Percentiles rank a stretch among this genome's conserved stretches.
Evolutionary conservation across 768 basidiomycete genomes (phyloP).

Genomic region (Melanogaster broomeanus): DNA sequence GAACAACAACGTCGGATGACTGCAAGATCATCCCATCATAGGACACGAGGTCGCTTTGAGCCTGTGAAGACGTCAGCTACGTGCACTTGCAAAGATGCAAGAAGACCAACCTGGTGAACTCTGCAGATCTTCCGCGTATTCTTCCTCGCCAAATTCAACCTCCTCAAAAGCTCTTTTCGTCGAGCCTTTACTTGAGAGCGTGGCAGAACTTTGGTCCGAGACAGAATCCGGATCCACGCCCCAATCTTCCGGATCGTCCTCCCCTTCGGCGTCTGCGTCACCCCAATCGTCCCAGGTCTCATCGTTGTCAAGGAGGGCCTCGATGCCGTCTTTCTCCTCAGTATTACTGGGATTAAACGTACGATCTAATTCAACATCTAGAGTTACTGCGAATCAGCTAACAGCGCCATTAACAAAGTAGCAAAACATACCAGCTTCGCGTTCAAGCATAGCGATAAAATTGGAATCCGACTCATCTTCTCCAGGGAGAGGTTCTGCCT

Average conservation of each 20-base stretch:
- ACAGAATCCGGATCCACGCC: conserved; percentile 47
- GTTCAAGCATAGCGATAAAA: conserved; percentile 26
- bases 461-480: conserved; percentile 32
- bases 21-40: conserved; percentile 23
- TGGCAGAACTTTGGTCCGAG: conserved; percentile 55
- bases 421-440: conserved; percentile 29
- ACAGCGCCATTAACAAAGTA: neutral
- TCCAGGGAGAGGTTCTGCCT: conserved; percentile 9
- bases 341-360: conserved; percentile 17
- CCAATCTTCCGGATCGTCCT: conserved; percentile 43
- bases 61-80: conserved; percentile 28
- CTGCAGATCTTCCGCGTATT: conserved; percentile 32
- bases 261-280: conserved; percentile 46
- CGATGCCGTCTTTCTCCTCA: conserved; percentile 18
- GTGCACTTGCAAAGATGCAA: neutral
- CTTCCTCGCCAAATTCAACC: conserved; percentile 45
- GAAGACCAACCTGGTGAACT: conserved; percentile 48
- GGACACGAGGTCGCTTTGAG: conserved; percentile 45
- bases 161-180: conserved; percentile 54
- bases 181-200: conserved; percentile 52
- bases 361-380: conserved; percentile 29
- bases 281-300: conserved; percentile 33
- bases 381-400: conserved; percentile 6
- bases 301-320: conserved; percentile 13
- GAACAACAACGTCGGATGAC: neutral